A percentile compares a stretch with the other conserved stretches of the same genome.
Evolutionary conservation across 2,329 filamentous ascomycete species (phyloP).

Genomic region (Diplodia sapinea): DNA sequence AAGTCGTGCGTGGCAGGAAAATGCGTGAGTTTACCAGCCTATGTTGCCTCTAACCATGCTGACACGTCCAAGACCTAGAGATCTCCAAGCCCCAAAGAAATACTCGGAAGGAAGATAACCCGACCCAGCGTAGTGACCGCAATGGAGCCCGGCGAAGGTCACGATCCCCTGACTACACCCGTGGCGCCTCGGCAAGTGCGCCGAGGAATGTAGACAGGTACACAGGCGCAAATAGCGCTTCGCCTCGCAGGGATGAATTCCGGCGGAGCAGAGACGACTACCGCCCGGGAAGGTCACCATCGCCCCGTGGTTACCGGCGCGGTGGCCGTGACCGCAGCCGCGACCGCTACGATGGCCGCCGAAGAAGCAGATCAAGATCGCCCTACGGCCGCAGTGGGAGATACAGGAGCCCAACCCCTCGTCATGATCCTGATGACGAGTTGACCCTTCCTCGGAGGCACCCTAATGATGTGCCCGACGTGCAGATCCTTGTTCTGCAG

Average conservation of each 20-base stretch:
- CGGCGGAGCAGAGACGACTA: slow-evolving; percentile 71
- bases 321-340: slow-evolving; percentile 45
- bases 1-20: slow-evolving; percentile 83
- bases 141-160: slow-evolving; percentile 59
- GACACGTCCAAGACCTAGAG: slow-evolving; percentile 71
- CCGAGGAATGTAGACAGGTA: slow-evolving; percentile 52
- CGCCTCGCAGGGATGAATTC: slow-evolving; percentile 52
- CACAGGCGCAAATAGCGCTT: slow-evolving; percentile 41
- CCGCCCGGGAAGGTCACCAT: slow-evolving; percentile 52
- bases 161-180: slow-evolving; percentile 66
- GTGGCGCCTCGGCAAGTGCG: slow-evolving; percentile 50
- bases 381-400: slow-evolving; percentile 68
- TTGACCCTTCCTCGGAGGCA: slow-evolving; percentile 76
- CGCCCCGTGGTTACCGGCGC: slow-evolving; percentile 47
- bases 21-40: slow-evolving; percentile 73
- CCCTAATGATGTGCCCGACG: slow-evolving; percentile 80
- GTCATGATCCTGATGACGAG: slow-evolving; percentile 61
- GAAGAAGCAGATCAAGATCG: slow-evolving; percentile 70
- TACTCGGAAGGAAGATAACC: slow-evolving; percentile 61
- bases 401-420: slow-evolving; percentile 72
- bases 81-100: slow-evolving; percentile 87
- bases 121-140: slow-evolving; percentile 44
- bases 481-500: slow-evolving; percentile 83
- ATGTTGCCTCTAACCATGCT: slow-evolving; percentile 36
- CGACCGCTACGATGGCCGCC: slow-evolving; percentile 59